Conservation (phyloP, 768 basidiomycete species). For the Tephrocybe rancida region DNA sequence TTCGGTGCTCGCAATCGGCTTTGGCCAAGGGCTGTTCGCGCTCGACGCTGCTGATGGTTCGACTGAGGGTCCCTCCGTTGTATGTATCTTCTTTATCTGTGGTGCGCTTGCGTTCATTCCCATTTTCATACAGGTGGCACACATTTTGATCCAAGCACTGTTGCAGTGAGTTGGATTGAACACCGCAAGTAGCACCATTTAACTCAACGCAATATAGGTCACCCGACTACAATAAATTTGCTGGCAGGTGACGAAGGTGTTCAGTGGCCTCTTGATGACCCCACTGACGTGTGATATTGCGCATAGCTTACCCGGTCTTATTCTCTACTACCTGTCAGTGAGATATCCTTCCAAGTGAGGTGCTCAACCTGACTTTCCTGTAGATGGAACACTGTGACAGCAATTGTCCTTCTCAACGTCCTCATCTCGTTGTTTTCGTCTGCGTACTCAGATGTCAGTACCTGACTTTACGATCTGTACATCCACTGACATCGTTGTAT, state of each 20-base stretch:
- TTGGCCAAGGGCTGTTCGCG: slow-evolving; percentile 86
- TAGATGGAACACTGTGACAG: slow-evolving; percentile 85
- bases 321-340: slow-evolving; percentile 79
- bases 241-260: slow-evolving; percentile 39
- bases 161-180: slow-evolving; percentile 57
- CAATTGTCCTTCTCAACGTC: slow-evolving; percentile 87
- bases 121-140: slow-evolving; percentile 50
- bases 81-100: slow-evolving; percentile 27
- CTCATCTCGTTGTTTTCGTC: slow-evolving; percentile 95
- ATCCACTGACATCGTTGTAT: background rate
- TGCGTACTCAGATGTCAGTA: slow-evolving; percentile 84
- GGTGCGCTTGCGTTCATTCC: background rate
- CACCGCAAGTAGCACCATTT: background rate
- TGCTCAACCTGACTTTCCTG: slow-evolving; percentile 1
- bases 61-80: slow-evolving; percentile 51
- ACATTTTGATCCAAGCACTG: slow-evolving; percentile 77
- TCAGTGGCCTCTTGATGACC: background rate
- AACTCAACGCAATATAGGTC: slow-evolving; percentile 39
- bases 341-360: background rate
- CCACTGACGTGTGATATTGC: background rate
- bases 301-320: slow-evolving; percentile 56
- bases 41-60: slow-evolving; percentile 89
- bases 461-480: background rate
- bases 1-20: slow-evolving; percentile 82
- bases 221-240: slow-evolving; percentile 66